These are phyloP conservation scores for Fagus sylvatica DNA, from an alignment of 306 rosid genomes.

Conservation along the genomic window DNA sequence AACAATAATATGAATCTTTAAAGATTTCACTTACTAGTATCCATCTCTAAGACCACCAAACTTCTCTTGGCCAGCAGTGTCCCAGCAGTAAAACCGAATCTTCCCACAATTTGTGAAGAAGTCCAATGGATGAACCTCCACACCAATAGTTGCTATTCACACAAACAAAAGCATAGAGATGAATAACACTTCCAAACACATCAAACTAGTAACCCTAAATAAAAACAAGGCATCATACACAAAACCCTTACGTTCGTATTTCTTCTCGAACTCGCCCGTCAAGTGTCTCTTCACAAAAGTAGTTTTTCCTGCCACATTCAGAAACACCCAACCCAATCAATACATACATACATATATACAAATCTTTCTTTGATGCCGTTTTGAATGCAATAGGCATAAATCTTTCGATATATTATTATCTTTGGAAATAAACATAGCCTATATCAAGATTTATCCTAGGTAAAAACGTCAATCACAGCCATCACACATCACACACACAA, in stretches of 20 bases:
- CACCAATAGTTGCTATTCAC: conserved; percentile 74
- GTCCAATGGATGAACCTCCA: conserved; percentile 80
- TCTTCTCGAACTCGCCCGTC: conserved; percentile 85
- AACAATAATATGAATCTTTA: not conserved
- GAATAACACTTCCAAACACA: not conserved
- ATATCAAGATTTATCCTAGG: no score
- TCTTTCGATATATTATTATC: not conserved
- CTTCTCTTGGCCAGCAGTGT: conserved; percentile 83
- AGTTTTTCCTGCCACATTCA: conserved; percentile 54
- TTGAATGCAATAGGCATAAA: no score
- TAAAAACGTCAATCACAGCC: no score
- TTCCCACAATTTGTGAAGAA: conserved; percentile 68
- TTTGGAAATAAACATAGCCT: not conserved
- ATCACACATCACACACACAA: no score
- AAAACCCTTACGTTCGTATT: conserved; percentile 59
- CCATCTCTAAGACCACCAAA: conserved; percentile 86
- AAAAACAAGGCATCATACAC: not conserved
- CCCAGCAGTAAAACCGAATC: conserved; percentile 80
- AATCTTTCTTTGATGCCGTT: no score
- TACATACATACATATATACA: not conserved
- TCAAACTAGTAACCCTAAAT: not conserved
- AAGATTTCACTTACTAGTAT: conserved; percentile 62
- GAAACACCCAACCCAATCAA: not conserved
- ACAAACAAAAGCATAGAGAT: not conserved
- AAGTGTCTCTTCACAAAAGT: conserved; percentile 76